These are phyloP conservation scores for Mortierella sp. DNA, from an alignment of 371 early-diverging fungal genomes.

Conservation along the genomic window DNA sequence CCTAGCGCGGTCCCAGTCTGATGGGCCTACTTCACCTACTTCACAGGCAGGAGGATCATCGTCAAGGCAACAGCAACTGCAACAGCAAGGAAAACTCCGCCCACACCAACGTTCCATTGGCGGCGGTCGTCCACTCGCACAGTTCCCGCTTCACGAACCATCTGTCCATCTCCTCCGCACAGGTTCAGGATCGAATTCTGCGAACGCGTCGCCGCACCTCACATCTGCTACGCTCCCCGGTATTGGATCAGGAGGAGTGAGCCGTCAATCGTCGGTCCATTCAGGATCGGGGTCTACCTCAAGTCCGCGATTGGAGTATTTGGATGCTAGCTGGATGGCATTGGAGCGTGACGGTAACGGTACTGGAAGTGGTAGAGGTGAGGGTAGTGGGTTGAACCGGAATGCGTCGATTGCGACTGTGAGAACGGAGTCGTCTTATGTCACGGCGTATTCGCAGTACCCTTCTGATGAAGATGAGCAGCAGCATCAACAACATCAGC, in stretches of 20 bases:
- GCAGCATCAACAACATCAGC: neutral
- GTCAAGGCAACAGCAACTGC: conserved; percentile 10
- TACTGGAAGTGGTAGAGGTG: neutral
- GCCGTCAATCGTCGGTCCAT: conserved; percentile 30
- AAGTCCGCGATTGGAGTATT: conserved; percentile 17
- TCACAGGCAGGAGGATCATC: conserved; percentile 1
- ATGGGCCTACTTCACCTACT: neutral
- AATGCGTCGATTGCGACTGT: conserved; percentile 43
- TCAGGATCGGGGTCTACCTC: conserved; percentile 1
- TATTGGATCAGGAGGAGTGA: neutral
- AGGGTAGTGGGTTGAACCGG: conserved; percentile 22
- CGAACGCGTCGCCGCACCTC: neutral
- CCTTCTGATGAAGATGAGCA: conserved; percentile 34
- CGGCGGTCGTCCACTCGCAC: conserved; percentile 32
- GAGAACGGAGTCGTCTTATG: conserved; percentile 44
- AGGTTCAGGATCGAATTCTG: neutral
- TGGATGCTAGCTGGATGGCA: conserved; percentile 21
- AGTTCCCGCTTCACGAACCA: conserved; percentile 30
- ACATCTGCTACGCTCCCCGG: neutral
- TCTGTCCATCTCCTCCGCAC: conserved; percentile 24
- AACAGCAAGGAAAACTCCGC: conserved; percentile 5
- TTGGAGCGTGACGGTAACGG: neutral
- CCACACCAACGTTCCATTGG: conserved; percentile 24
- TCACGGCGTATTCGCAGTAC: conserved; percentile 42
- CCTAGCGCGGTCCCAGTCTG: neutral